A percentile compares a stretch with the other conserved stretches of the same genome.
Conservation (phyloP, 257 asterid species). For the Plectranthus barbatus region DNA sequence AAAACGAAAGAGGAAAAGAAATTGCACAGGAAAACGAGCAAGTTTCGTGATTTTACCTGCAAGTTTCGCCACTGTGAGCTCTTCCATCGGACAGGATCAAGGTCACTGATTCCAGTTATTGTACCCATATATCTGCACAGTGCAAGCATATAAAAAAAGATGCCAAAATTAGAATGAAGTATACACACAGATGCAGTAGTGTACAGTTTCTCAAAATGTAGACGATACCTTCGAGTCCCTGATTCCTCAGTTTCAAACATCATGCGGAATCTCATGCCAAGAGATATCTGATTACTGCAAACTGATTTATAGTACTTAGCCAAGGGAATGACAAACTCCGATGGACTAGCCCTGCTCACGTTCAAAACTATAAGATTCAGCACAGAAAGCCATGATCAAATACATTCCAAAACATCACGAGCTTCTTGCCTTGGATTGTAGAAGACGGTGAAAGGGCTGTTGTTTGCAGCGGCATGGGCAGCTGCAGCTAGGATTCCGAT, state of each 20-base stretch:
- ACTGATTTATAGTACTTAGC: slow-evolving; percentile 89
- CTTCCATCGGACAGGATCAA: slow-evolving; percentile 88
- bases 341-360: slow-evolving; percentile 80
- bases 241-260: slow-evolving; percentile 96
- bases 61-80: slow-evolving; percentile 96
- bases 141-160: background rate
- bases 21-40: background rate
- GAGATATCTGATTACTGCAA: slow-evolving; percentile 77
- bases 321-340: slow-evolving; percentile 87
- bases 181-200: too few species aligned
- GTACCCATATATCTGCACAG: slow-evolving; percentile 87
- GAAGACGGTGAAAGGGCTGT: slow-evolving; percentile 62
- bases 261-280: slow-evolving; percentile 96
- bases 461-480: slow-evolving; percentile 67
- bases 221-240: slow-evolving; percentile 91
- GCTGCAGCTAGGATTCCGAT: slow-evolving; percentile 75
- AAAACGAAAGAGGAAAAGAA: background rate
- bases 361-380: background rate
- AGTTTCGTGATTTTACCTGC: slow-evolving; percentile 41
- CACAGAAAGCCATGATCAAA: background rate
- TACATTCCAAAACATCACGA: background rate
- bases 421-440: slow-evolving; percentile 53
- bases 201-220: too few species aligned
- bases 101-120: slow-evolving; percentile 77
- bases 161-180: background rate